Conservation (phyloP, 2,329 filamentous ascomycete genomes). For the Fusarium sp. region DNA sequence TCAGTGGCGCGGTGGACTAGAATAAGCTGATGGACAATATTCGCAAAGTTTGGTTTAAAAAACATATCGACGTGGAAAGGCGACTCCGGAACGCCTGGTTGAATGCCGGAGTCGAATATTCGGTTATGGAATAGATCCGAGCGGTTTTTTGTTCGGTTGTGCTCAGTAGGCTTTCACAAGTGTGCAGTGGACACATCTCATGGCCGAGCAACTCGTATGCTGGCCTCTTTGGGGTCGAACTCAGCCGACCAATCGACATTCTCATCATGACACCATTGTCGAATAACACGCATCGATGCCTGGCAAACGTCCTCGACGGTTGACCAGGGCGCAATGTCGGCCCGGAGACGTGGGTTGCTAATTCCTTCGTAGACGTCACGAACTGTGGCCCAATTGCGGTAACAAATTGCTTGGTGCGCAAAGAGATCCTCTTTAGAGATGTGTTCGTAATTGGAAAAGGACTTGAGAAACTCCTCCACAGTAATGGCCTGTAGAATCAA, state of each 20-base stretch:
- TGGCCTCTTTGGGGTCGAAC: slow-evolving; percentile 45
- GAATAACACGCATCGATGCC: slow-evolving; percentile 54
- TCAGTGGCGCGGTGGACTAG: slow-evolving; percentile 4
- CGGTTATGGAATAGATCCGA: slow-evolving; percentile 2
- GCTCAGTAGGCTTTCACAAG: background rate
- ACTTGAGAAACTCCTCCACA: slow-evolving; percentile 58
- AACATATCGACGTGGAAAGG: slow-evolving; percentile 10
- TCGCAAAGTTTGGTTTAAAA: background rate
- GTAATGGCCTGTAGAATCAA: slow-evolving; percentile 58
- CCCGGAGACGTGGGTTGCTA: slow-evolving; percentile 45
- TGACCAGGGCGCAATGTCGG: slow-evolving; percentile 55
- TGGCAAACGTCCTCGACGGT: slow-evolving; percentile 57
- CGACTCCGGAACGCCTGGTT: background rate
- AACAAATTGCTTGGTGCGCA: slow-evolving; percentile 44
- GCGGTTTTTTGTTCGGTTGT: background rate
- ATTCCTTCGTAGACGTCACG: slow-evolving; percentile 50
- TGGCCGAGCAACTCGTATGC: slow-evolving; percentile 27
- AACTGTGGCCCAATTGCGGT: slow-evolving; percentile 44
- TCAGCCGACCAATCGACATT: slow-evolving; percentile 59
- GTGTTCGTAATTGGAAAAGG: slow-evolving; percentile 46
- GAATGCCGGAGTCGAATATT: slow-evolving; percentile 1
- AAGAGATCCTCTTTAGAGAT: slow-evolving; percentile 39
- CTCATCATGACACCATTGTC: slow-evolving; percentile 58
- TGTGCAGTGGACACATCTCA: background rate
- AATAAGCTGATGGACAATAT: slow-evolving; percentile 1